phyloP scores from a whole-genome alignment of 768 basidiomycete species.

The Podaxis sp. region DNA sequence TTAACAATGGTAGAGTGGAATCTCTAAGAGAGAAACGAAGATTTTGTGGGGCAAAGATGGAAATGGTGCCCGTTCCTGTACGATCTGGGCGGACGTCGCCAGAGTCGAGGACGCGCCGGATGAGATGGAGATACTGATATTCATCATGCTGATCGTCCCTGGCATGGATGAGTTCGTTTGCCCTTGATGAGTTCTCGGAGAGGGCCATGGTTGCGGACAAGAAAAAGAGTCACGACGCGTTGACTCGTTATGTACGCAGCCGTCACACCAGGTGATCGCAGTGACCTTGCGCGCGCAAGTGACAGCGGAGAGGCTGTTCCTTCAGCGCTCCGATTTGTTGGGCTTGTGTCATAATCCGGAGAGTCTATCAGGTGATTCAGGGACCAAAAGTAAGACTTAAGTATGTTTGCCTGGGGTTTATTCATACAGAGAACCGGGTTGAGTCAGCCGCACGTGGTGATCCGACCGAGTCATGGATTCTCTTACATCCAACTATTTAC shows the following conservation, averaged over 20 bases:
- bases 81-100: constrained; percentile 86
- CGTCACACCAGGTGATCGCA: constrained; percentile 8
- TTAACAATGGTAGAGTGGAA: constrained; percentile 80
- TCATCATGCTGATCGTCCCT: constrained; percentile 63
- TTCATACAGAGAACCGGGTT: not conserved
- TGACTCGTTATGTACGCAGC: constrained; percentile 11
- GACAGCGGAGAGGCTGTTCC: not conserved
- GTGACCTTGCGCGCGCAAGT: constrained; percentile 9
- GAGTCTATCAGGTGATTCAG: too few species aligned
- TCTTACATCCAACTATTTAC: not conserved
- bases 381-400: too few species aligned
- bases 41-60: constrained; percentile 88
- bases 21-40: constrained; percentile 86
- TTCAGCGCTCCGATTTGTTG: not conserved
- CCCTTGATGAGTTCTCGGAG: not conserved
- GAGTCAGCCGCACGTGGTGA: not conserved
- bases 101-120: constrained; percentile 67
- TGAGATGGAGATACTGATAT: constrained; percentile 84
- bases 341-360: too few species aligned
- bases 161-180: not conserved
- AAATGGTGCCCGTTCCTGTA: constrained; percentile 92
- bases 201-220: not conserved
- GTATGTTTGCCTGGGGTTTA: not conserved
- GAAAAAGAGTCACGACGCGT: not conserved
- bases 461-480: not conserved